Evolutionary conservation across 768 basidiomycete genomes (phyloP), one percentile per base, ranked within the genome.

Genomic region (Lactarius hengduanensis): DNA sequence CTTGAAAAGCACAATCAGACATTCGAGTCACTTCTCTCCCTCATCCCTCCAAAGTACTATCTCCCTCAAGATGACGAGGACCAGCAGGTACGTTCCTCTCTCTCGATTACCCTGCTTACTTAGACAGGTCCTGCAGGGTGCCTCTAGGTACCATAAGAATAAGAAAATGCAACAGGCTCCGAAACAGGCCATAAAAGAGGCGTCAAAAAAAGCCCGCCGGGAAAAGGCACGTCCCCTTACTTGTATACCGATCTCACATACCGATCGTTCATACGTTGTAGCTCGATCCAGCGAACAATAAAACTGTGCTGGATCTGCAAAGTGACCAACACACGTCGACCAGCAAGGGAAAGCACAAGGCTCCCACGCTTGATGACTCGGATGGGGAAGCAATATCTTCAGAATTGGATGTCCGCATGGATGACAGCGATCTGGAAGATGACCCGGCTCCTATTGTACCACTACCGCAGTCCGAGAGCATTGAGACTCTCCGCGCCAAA

Each of bases 261-360:
- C 55, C 32, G 9, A 56, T n/a, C 58, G 36, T 28, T 18, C n/a
- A 38, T 41, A 22, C 61, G 26, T 40, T 47, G n/a, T 20, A 98
- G 95, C 90, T 97, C 71, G 94, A 98, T 76, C 96, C 96, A 1
- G 89, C 87, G 7, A 95, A 96, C 77, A 83, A 95, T 73, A 92
- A 92, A 72, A 85, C 86, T 13, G 77, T 87, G 55, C 74, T 92
- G 32, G 92, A 97, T 65, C 70, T 61, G n/a, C 71, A 71, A 72
- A 71, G 41, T 50, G 73, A 68, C 70, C 69, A 18, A 65, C 34
- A 59, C 11, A 43, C 30, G 22, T 34, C 45, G 41, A 76, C 73
- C 55, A 65, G 65, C 65, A 82, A 80, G 71, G 81, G 83, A 60
- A 86, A 87, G 74, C 80, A 80, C 67, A 85, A 83, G 72, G 78